Percentiles rank a stretch among this genome's conserved stretches.
Evolutionary conservation across 2,329 filamentous ascomycete species (phyloP).

Genomic region (Cladosporium sphaerospermum): DNA sequence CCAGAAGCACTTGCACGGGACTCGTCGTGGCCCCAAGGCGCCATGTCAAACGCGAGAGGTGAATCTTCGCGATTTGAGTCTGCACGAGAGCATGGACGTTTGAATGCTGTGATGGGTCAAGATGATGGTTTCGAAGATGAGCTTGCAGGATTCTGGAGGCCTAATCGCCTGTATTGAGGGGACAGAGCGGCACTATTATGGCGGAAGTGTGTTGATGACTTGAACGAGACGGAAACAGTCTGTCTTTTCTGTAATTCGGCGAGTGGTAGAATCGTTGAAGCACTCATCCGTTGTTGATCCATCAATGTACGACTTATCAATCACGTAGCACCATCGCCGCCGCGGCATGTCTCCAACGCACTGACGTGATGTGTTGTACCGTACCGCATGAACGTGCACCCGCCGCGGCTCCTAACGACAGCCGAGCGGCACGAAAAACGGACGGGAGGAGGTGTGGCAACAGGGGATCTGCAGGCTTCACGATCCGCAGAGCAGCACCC

Average conservation of each 20-base stretch:
- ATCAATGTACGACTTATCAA: too few species aligned
- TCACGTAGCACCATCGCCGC: too few species aligned
- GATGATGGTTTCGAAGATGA: neutral
- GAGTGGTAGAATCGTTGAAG: too few species aligned
- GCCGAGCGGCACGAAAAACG: conserved; percentile 7
- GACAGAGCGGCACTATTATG: too few species aligned
- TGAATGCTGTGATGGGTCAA: too few species aligned
- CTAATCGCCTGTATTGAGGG: conserved; percentile 39
- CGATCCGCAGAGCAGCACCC: neutral
- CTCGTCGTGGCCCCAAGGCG: neutral
- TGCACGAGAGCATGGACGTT: too few species aligned
- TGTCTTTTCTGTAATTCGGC: too few species aligned
- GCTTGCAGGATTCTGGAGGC: conserved; percentile 37
- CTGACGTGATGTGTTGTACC: conserved; percentile 6
- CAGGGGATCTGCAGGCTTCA: too few species aligned
- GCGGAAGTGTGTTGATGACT: too few species aligned
- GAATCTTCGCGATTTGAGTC: too few species aligned
- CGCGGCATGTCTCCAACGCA: neutral
- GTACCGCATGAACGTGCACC: neutral
- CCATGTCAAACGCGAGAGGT: neutral
- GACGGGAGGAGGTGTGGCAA: conserved; percentile 4
- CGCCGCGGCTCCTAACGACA: conserved; percentile 7
- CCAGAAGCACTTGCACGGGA: neutral
- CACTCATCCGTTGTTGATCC: too few species aligned
- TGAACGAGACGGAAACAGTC: too few species aligned